Base-by-base conservation (phyloP, 805 yeast genomes). In the Myxozyma monticola region DNA sequence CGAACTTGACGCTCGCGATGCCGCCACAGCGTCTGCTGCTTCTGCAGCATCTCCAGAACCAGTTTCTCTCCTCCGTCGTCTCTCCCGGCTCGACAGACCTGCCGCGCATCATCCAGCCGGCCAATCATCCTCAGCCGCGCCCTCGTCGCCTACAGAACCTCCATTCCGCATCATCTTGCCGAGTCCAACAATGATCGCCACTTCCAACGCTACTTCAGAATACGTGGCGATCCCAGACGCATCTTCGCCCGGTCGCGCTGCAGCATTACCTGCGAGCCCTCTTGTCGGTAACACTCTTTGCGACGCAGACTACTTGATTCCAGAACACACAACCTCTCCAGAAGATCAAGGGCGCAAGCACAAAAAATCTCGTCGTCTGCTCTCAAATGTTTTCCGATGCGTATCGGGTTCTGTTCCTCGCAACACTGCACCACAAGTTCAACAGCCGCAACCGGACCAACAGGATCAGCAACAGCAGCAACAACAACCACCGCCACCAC, bases 181-280 rank as follows among this genome's bases (percentile, higher is more conserved):
- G 15, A 49, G 54, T 34, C 50, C 56, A 14, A 42, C 56, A 22
- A 42, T 39, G 41, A 39, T 51, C n/a, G 21, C 28, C n/a, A 25
- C 37, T 5, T 9, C 41, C 3, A 42, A 48, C 21, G 17, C 29
- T 14, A 51, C 56, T 6, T n/a, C 36, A n/a, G 52, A 36, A 6
- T 44, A 41, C 18, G 54, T 51, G 15, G 28, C 48, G n/a, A 43
- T 51, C 10, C 56, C 56, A 12, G 22, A 42, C 26, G 54, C 52
- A 3, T 31, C n/a, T 18, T n/a, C 48, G 17, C 20, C 24, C 6
- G 51, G 24, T 18, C 8, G 21, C 2, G 36, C 17, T 12, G 37
- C 7, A 17, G 29, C 39, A 7, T 34, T 43, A 7, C 41, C 48
- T 7, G 21, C 15, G 10, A 43, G 48, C 20, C 48, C 48, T 15